These are phyloP conservation scores for Noccaea bulbosa DNA, from an alignment of 345 rosid genomes.

Conservation along the genomic window DNA sequence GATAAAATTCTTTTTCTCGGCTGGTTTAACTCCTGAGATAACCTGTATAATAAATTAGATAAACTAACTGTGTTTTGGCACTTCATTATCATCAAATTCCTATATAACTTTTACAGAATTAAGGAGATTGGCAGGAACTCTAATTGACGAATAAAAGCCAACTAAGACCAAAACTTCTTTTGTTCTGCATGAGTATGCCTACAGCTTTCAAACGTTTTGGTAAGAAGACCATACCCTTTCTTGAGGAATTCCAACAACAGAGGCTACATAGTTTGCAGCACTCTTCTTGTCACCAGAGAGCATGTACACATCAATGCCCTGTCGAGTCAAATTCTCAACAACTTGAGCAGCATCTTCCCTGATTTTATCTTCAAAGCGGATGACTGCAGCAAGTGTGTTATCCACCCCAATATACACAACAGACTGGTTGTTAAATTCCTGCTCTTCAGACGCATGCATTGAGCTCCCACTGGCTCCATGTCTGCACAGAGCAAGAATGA, in stretches of 20 bases:
- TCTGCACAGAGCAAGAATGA: conserved; percentile 48
- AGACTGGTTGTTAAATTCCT: conserved; percentile 67
- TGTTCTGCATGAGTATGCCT: conserved; percentile 5
- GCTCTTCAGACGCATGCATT: conserved; percentile 51
- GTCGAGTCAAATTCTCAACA: conserved; percentile 63
- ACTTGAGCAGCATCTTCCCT: conserved; percentile 89
- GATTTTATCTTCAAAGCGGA: conserved; percentile 84
- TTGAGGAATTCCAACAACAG: conserved; percentile 81
- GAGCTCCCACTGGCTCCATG: conserved; percentile 66
- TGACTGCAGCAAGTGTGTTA: conserved; percentile 71
- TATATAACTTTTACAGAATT: neutral
- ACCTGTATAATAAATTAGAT: conserved; percentile 55
- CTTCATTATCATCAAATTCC: conserved; percentile 3
- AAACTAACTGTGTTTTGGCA: conserved; percentile 1
- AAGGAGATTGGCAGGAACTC: conserved; percentile 3
- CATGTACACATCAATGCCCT: conserved; percentile 84
- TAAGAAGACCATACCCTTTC: conserved; percentile 61
- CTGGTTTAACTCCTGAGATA: conserved; percentile 81
- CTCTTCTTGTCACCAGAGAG: conserved; percentile 89
- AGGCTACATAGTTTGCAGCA: conserved; percentile 87
- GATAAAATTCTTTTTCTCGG: conserved; percentile 75
- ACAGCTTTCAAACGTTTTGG: conserved; percentile 15
- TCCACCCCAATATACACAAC: conserved; percentile 85
- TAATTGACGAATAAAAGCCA: neutral
- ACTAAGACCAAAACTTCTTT: neutral